Conservation (phyloP, 2,329 filamentous ascomycete genomes). For the Pseudogymnoascus sp. region DNA sequence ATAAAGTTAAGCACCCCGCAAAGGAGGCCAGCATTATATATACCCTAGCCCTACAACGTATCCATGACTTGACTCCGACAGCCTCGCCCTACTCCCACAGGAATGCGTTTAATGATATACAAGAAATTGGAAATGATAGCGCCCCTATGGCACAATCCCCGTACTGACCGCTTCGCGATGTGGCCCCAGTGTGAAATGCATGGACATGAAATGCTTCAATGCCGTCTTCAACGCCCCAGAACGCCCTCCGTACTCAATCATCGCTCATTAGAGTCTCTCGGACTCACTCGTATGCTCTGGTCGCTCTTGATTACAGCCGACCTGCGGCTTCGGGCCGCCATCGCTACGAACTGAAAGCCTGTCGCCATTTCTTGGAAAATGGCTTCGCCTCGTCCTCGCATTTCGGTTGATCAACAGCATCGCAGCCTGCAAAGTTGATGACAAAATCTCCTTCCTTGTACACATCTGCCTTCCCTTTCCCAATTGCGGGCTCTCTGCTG, state of each 20-base stretch:
- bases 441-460: constrained; percentile 83
- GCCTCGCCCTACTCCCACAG: neutral
- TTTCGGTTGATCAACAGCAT: constrained; percentile 42
- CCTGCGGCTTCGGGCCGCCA: neutral
- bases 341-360: constrained; percentile 2
- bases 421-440: constrained; percentile 69
- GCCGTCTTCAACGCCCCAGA: neutral
- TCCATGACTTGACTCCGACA: neutral
- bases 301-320: neutral
- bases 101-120: constrained; percentile 7
- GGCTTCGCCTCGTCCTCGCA: constrained; percentile 62
- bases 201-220: constrained; percentile 2
- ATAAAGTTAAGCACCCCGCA: neutral
- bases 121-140: constrained; percentile 1
- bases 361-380: constrained; percentile 28
- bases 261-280: constrained; percentile 6
- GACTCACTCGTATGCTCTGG: neutral
- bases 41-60: constrained; percentile 2
- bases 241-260: neutral
- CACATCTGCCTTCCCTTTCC: constrained; percentile 43
- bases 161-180: neutral
- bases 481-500: constrained; percentile 35
- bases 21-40: constrained; percentile 1
- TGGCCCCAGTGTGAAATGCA: constrained; percentile 4
- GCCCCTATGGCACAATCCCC: neutral